Conservation (phyloP, 23 red algal genomes). For the Gracilaria caudata region DNA sequence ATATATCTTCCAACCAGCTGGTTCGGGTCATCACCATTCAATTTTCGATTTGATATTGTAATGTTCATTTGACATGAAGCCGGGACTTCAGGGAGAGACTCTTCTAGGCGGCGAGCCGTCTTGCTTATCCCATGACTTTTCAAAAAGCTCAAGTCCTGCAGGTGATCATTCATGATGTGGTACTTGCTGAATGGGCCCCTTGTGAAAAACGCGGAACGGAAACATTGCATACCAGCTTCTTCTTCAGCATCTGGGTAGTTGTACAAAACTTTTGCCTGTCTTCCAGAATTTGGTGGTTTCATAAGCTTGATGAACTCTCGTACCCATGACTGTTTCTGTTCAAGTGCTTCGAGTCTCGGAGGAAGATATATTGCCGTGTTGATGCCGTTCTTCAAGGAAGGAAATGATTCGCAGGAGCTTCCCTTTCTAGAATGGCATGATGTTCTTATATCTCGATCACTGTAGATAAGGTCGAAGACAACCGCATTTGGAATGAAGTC, state of each 20-base stretch:
- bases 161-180: constrained; percentile 37
- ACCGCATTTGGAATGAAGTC: constrained; percentile 63
- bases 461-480: constrained; percentile 63
- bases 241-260: neutral
- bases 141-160: constrained; percentile 53
- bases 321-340: constrained; percentile 61
- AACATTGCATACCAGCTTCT: constrained; percentile 47
- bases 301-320: constrained; percentile 63
- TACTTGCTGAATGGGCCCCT: constrained; percentile 47
- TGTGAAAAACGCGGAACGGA: constrained; percentile 65
- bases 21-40: constrained; percentile 15
- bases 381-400: neutral
- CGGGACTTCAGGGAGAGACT: neutral
- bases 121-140: constrained; percentile 39
- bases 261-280: constrained; percentile 44
- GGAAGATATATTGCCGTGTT: constrained; percentile 49
- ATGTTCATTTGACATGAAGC: constrained; percentile 43
- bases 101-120: neutral
- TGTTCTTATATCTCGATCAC: constrained; percentile 34
- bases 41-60: constrained; percentile 62
- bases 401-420: constrained; percentile 50
- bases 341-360: constrained; percentile 25
- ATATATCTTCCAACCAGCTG: constrained; percentile 67
- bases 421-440: constrained; percentile 63
- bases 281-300: constrained; percentile 53